Base-by-base conservation (phyloP, 768 basidiomycete species). In the Agrocybe praecox region DNA sequence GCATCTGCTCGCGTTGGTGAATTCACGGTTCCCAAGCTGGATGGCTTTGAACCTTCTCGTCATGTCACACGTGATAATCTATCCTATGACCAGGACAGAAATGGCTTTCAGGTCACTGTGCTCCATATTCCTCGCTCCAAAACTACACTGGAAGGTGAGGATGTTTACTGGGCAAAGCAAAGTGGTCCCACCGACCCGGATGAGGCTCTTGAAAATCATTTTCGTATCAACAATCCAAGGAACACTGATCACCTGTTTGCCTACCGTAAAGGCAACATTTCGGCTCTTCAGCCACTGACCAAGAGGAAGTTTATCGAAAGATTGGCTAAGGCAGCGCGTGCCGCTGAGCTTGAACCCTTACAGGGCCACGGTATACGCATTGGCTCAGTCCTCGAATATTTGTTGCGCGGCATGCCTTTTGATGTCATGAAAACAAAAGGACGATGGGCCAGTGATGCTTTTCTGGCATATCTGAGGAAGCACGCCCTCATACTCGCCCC, bases 351-450 rank as follows among this genome's bases (percentile, higher is more conserved):
- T 0, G 45, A 52, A 22, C 46, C 48, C 3, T 24, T 67, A 2
- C 64, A 65, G 29, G 69, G 71, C 1, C 74, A 76, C 52, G 62
- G 67, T 15, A 58, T 74, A 4, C 55, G 64, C 1, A 74, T 75
- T 14, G 67, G 74, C 0, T 55, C 67, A 0, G 69, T 67, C 0
- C 59, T 73, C 0, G 62, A 68, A 42, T 74, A 73, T 21, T 58
- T 74, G 0, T 56, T 72, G 0, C 40, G 59, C 5, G 69, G 68
- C 0, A 53, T 68, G 0, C 72, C 62, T 2, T 57, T 62, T 43
- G 62, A 62, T 2, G 62, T 60, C n/a, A 58, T 66, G 0, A 69
- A 73, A 61, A 65, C 0, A 62, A 72, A 2, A 69, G n/a, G n/a
- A n/a, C n/a, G n/a, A n/a, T n/a, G n/a, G n/a, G n/a, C n/a, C n/a